Evolutionary conservation across 306 rosid genomes (phyloP).

Genomic region (Lagenaria siceraria): DNA sequence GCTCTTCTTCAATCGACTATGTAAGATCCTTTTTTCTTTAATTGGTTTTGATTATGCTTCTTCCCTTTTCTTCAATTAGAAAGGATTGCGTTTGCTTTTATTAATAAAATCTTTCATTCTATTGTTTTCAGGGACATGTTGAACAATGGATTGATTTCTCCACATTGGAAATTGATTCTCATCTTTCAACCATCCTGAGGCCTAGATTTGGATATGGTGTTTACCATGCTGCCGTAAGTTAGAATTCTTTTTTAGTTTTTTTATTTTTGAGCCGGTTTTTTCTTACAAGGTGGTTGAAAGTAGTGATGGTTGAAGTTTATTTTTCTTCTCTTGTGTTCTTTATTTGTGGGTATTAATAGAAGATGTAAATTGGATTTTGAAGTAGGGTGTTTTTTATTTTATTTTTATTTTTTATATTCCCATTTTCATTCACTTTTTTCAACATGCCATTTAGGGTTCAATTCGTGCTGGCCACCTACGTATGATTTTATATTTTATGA

Average conservation of each 20-base stretch:
- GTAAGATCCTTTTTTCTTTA: conserved; percentile 14
- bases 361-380: neutral
- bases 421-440: too few species aligned
- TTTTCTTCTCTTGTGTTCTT: neutral
- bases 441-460: too few species aligned
- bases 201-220: conserved; percentile 5
- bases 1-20: conserved; percentile 45
- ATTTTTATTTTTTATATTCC: too few species aligned
- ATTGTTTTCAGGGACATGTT: neutral
- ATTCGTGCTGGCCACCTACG: too few species aligned
- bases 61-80: neutral
- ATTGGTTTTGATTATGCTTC: neutral
- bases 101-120: neutral
- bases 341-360: neutral
- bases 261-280: neutral
- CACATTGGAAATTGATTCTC: neutral
- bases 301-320: neutral
- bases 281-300: neutral
- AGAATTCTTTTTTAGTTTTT: neutral
- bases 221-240: neutral
- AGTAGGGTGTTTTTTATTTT: neutral
- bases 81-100: neutral
- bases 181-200: neutral
- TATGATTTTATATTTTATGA: too few species aligned
- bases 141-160: conserved; percentile 6